Evolutionary conservation across 1,284 basidiomycete genomes (phyloP).

Genomic region (Malassezia obtusa): DNA sequence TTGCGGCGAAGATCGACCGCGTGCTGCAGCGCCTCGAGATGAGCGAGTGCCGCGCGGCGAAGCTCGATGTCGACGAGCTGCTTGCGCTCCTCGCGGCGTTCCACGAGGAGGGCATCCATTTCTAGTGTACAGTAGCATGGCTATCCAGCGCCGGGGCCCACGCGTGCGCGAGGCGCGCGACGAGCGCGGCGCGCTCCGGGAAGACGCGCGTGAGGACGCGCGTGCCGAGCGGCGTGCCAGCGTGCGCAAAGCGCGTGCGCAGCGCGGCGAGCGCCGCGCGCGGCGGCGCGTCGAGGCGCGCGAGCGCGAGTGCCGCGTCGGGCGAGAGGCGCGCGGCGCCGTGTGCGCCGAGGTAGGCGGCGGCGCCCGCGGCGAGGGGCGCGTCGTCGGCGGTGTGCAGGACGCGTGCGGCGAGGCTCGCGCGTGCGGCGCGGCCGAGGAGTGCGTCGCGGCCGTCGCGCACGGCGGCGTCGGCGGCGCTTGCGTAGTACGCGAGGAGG

Average conservation of each 20-base stretch:
- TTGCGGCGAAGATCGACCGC: slow-evolving; percentile 58
- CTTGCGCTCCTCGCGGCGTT: slow-evolving; percentile 68
- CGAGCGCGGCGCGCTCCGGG: neutral
- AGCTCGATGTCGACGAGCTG: slow-evolving; percentile 75
- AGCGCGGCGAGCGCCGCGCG: neutral
- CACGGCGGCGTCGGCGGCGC: neutral
- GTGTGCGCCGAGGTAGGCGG: neutral
- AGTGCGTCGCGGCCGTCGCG: slow-evolving; percentile 10
- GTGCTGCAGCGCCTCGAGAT: slow-evolving; percentile 63
- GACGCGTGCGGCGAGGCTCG: neutral
- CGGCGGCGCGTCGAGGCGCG: neutral
- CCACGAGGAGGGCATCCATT: slow-evolving; percentile 72
- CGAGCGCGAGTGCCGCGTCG: neutral
- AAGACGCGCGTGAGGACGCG: slow-evolving; percentile 3
- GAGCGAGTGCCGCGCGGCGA: slow-evolving; percentile 63
- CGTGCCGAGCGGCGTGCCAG: neutral
- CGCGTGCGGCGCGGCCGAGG: neutral
- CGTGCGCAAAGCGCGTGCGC: neutral
- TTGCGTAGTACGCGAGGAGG: neutral
- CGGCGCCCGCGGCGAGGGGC: neutral
- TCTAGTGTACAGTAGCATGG: slow-evolving; percentile 48
- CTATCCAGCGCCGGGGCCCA: neutral
- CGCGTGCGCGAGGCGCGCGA: neutral
- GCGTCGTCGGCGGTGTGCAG: neutral
- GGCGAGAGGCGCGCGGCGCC: neutral